Percentiles rank a stretch among this genome's conserved stretches.
phyloP scores from a whole-genome alignment of 2,329 filamentous ascomycete genomes.

The Teratosphaeria gauchensis region DNA sequence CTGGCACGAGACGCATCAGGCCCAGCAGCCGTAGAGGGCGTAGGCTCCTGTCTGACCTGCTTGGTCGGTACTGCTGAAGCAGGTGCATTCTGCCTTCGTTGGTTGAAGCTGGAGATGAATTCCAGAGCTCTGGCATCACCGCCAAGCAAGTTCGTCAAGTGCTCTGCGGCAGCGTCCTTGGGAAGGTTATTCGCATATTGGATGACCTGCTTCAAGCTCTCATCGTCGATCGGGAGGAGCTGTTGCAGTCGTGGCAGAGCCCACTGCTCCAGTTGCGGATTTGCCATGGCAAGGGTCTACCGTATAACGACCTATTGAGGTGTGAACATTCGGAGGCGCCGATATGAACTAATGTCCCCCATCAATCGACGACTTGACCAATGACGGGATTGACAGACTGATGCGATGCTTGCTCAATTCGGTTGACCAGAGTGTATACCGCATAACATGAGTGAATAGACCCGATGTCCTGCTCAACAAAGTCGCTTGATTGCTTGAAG shows the following conservation, averaged over 20 bases:
- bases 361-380: neutral
- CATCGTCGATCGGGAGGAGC: conserved; percentile 75
- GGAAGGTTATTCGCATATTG: conserved; percentile 71
- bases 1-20: conserved; percentile 8
- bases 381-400: neutral
- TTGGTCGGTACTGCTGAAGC: conserved; percentile 3
- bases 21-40: neutral
- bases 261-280: conserved; percentile 34
- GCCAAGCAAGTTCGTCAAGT: conserved; percentile 80
- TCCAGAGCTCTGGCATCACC: conserved; percentile 67
- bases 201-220: conserved; percentile 74
- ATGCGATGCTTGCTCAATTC: neutral
- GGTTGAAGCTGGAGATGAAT: conserved; percentile 67
- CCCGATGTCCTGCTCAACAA: no score
- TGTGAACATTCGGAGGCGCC: neutral
- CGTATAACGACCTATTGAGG: no score
- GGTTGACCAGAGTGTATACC: neutral
- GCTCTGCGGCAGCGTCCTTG: conserved; percentile 66
- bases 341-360: neutral
- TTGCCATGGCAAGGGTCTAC: conserved; percentile 10
- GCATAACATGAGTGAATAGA: neutral
- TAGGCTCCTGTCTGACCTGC: neutral
- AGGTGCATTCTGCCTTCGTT: conserved; percentile 40
- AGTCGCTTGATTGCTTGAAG: no score
- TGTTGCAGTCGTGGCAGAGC: conserved; percentile 63